Conservation (phyloP, 768 basidiomycete genomes). For the Lepiota subincarnata region DNA sequence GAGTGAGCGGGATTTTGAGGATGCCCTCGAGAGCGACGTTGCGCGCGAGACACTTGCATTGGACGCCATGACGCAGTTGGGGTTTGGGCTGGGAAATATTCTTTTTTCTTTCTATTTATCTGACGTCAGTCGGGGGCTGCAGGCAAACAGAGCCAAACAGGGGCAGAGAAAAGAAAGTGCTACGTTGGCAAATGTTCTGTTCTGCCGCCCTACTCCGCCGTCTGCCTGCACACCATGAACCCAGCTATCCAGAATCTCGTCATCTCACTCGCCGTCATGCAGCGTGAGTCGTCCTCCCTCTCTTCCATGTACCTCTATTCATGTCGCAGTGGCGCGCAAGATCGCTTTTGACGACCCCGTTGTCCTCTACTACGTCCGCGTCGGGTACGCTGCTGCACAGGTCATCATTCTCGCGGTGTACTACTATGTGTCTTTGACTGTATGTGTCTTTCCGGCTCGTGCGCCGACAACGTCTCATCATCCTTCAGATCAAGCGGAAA, state of each 20-base stretch:
- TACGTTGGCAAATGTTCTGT: not conserved
- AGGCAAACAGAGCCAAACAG: slow-evolving; percentile 5
- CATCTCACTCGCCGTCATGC: slow-evolving; percentile 93
- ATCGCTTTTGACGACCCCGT: slow-evolving; percentile 89
- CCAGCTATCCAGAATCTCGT: slow-evolving; percentile 76
- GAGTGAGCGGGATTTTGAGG: slow-evolving; percentile 77
- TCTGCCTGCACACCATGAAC: slow-evolving; percentile 49
- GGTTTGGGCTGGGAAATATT: too few species aligned
- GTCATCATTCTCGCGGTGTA: slow-evolving; percentile 67
- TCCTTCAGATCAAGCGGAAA: slow-evolving; percentile 78
- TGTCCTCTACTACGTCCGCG: slow-evolving; percentile 75
- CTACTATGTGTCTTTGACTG: slow-evolving; percentile 75
- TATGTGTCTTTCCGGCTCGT: slow-evolving; percentile 29
- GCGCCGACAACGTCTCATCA: not conserved
- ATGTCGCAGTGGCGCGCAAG: slow-evolving; percentile 71
- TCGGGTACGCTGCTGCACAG: slow-evolving; percentile 79
- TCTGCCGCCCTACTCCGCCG: not conserved
- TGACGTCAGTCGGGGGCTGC: slow-evolving; percentile 1
- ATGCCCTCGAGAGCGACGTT: slow-evolving; percentile 68
- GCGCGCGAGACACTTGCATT: slow-evolving; percentile 55
- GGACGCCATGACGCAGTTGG: slow-evolving; percentile 7
- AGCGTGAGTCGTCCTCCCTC: slow-evolving; percentile 41
- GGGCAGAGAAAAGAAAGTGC: slow-evolving; percentile 4
- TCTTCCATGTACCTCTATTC: not conserved
- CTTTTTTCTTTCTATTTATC: too few species aligned